Conservation (phyloP, 441 rosid species). For the Rhodomyrtus psidioides region DNA sequence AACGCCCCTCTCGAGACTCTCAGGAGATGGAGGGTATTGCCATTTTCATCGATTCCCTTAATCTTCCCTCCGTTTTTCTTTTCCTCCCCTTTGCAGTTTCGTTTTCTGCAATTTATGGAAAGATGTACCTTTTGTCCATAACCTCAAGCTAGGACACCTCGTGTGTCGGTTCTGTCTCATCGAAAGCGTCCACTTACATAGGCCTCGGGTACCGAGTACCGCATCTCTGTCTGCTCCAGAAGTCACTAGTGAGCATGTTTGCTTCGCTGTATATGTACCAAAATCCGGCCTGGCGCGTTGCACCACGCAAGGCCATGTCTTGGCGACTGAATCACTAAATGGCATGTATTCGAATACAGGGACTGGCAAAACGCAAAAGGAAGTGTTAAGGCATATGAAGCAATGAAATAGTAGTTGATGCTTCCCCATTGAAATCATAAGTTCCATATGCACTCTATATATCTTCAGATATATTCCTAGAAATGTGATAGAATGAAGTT, state of each 20-base stretch:
- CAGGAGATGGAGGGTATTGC: slow-evolving; percentile 7
- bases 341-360: neutral
- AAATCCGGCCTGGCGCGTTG: neutral
- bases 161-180: neutral
- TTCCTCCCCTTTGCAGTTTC: neutral
- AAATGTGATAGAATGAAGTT: neutral
- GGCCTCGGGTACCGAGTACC: neutral
- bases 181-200: neutral
- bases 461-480: neutral
- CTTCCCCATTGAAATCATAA: neutral
- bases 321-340: neutral
- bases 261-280: neutral
- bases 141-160: neutral
- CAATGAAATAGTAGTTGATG: neutral
- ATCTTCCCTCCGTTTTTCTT: neutral
- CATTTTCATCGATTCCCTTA: neutral
- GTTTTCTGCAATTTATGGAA: neutral
- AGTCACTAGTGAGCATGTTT: neutral
- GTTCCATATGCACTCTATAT: neutral
- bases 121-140: neutral
- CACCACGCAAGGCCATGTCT: neutral
- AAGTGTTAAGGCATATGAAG: neutral
- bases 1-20: slow-evolving; percentile 4
- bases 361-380: neutral
- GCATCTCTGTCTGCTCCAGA: neutral